Evolutionary conservation across 1,139 yeast genomes (phyloP), one percentile per base, ranked within the genome.

Genomic region (Magnusiomyces ingens): DNA sequence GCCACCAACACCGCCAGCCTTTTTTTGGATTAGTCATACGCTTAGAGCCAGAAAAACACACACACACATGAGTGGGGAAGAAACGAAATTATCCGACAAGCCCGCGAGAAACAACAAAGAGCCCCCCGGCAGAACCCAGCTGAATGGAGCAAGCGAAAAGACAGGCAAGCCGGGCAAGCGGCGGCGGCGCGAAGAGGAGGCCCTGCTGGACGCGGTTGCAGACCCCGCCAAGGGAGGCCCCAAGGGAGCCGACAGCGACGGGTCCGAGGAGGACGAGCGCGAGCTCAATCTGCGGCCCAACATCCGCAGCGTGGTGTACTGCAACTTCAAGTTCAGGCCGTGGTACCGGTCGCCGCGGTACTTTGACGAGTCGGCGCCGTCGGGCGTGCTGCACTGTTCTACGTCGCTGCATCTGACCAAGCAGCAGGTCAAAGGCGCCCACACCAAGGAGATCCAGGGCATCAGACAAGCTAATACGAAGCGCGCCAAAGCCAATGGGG

Each of bases 321-420:
- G 95, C 1, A 73, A 75, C 46, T 76, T 75, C 60, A 78, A 79
- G 59, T 82, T 88, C 58, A 77, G 80, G 52, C 82, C 96, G 1
- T 88, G 96, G 96, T 89, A 85, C 66, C 94, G 95, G 1, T 85
- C 85, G 62, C 80, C 87, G 2, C 94, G 89, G 0, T 84, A 87
- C 64, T 88, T 87, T 59, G 67, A 65, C 48, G 49, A 46, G n/a
- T 46, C 49, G 2, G 37, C 49, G 6, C 59, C 58, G 12, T 49
- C 55, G 19, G 56, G 49, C 17, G 22, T 46, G 18, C 15, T 32
- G n/a, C 49, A 46, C 43, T 46, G 40, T 3, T 36, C 49, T 11
- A 17, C 49, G 1, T 46, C 49, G 10, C 41, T 46, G 13, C 49
- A 46, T 32, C 19, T 46, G 35, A 46, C 19, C 32, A 46, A 37